phyloP scores from a whole-genome alignment of 2,329 filamentous ascomycete genomes.

The Penicillium sp. region DNA sequence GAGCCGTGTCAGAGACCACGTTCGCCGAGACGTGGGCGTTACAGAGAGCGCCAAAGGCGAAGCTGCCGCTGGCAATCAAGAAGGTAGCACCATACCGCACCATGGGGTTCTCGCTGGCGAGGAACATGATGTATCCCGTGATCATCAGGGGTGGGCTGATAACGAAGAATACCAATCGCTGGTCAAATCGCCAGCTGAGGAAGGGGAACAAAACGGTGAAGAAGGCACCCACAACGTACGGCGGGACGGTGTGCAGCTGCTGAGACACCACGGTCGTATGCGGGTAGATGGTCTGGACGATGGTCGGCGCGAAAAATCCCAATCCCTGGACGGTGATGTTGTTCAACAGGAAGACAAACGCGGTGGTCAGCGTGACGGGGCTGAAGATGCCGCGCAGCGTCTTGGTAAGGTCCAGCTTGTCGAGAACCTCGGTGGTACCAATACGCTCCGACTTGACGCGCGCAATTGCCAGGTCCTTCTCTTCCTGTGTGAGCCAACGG shows the following conservation, averaged over 20 bases:
- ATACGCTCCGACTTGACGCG: constrained; percentile 70
- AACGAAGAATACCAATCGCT: constrained; percentile 63
- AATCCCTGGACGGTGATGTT: constrained; percentile 72
- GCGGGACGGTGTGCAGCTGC: constrained; percentile 70
- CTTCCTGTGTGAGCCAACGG: constrained; percentile 64
- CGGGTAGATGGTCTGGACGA: constrained; percentile 69
- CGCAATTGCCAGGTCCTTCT: constrained; percentile 67
- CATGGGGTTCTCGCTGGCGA: constrained; percentile 54
- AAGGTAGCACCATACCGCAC: constrained; percentile 72
- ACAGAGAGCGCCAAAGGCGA: constrained; percentile 63
- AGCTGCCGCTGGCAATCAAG: constrained; percentile 65
- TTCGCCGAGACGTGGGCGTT: constrained; percentile 71
- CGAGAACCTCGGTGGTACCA: constrained; percentile 62
- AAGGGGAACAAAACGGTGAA: constrained; percentile 65
- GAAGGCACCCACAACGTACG: constrained; percentile 67
- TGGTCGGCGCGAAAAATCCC: constrained; percentile 70
- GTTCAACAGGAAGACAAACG: constrained; percentile 64
- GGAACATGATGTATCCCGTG: constrained; percentile 70
- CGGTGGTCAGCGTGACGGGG: constrained; percentile 60
- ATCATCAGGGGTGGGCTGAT: constrained; percentile 64
- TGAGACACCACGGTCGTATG: constrained; percentile 59
- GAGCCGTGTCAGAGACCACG: constrained; percentile 69
- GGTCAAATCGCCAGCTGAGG: constrained; percentile 62
- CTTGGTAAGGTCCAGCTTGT: constrained; percentile 63
- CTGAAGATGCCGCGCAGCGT: constrained; percentile 63